phyloP scores from a whole-genome alignment of 1,284 basidiomycete genomes.

The Cutaneotrichosporon arboriforme region DNA sequence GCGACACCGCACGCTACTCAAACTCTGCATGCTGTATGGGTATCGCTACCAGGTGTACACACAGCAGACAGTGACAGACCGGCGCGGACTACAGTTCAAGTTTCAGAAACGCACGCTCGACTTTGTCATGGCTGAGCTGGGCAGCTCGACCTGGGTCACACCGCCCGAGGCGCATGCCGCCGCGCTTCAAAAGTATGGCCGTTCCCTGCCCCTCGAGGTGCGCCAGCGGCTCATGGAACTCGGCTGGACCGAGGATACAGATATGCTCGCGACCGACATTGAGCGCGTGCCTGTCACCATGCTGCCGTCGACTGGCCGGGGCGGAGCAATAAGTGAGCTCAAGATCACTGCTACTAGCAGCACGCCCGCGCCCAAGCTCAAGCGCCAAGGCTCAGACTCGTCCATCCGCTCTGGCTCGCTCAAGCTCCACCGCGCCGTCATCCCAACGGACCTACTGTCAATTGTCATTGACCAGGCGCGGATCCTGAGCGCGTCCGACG shows the following conservation, averaged over 20 bases:
- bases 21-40: slow-evolving; percentile 29
- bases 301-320: slow-evolving; percentile 6
- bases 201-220: slow-evolving; percentile 34
- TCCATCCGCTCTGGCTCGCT: background rate
- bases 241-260: slow-evolving; percentile 40
- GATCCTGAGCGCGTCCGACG: slow-evolving; percentile 54
- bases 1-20: slow-evolving; percentile 23
- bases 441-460: slow-evolving; percentile 28
- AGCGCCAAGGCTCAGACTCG: slow-evolving; percentile 3
- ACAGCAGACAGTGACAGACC: slow-evolving; percentile 29
- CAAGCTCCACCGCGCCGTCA: slow-evolving; percentile 18
- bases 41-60: slow-evolving; percentile 37
- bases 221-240: slow-evolving; percentile 41
- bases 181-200: slow-evolving; percentile 36
- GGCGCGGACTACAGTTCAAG: slow-evolving; percentile 34
- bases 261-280: slow-evolving; percentile 21
- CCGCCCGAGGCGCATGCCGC: slow-evolving; percentile 39
- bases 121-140: slow-evolving; percentile 40
- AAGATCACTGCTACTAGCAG: background rate
- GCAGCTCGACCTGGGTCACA: slow-evolving; percentile 30
- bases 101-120: slow-evolving; percentile 31
- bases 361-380: background rate
- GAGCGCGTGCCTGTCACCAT: slow-evolving; percentile 36
- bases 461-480: slow-evolving; percentile 30
- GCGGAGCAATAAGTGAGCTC: background rate